Base-by-base conservation (phyloP, 2,329 filamentous ascomycete species). In the Hymenoscyphus linearis region DNA sequence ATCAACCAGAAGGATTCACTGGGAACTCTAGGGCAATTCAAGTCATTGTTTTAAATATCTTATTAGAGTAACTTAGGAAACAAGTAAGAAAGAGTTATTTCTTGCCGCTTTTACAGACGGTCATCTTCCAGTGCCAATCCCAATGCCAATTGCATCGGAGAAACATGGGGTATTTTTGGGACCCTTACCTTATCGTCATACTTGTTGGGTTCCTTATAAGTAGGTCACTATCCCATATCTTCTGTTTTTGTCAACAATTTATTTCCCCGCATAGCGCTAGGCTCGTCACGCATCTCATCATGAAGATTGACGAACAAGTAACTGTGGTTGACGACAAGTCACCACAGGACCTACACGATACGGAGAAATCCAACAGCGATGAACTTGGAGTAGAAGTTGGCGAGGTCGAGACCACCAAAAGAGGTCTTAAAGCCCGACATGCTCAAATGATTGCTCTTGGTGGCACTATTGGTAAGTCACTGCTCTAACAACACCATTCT, bases 381-480 rank as follows among this genome's bases (percentile, higher is more conserved):
- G 64, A 65, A 50, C 4, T 18, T 47, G 55, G 55, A 27, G 40
- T 16, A 14, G 55, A 44, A 25, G 13, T 50, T 18, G 47, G 22
- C 4, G n/a, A 26, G 14, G 31, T 52, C 18, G 44, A 58, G 57
- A 67, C 61, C 16, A 70, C 67, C 16, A 68, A 70, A 57, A 63
- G 70, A 52, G 70, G 70, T 58, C 65, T 72, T n/a, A 71, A 71
- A 55, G 62, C 69, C 55, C 63, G 70, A 34, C 70, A 72, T 67
- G 66, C 67, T 6, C 70, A 72, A 59, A 69, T 72, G 67, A 71
- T 72, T 60, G 70, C 69, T 9, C 60, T 72, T 27, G 70, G 67
- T 35, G 79, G 79, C 54, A 78, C 77, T 22, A 81, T 80, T 58
- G 79, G 68, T 68, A 56, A 27, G 60, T 54, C 40, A 40, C 12